These are phyloP conservation scores for Cynanchum wilfordii DNA, from an alignment of 257 asterid species.

Conservation along the genomic window DNA sequence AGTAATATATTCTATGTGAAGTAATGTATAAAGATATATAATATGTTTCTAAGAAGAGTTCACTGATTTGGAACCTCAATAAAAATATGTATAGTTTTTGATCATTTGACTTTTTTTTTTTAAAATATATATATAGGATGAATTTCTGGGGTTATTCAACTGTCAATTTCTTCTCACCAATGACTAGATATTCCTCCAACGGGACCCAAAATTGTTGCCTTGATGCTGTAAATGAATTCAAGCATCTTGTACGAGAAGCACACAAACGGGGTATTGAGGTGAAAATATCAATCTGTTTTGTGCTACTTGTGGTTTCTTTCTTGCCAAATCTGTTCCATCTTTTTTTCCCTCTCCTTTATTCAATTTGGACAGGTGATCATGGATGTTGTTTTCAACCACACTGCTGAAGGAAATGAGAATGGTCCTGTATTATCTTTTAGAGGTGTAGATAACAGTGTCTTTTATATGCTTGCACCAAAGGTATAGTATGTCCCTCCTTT, in stretches of 20 bases:
- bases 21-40: neutral
- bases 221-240: constrained; percentile 82
- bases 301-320: constrained; percentile 9
- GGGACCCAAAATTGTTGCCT: constrained; percentile 53
- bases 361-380: constrained; percentile 66
- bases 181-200: constrained; percentile 82
- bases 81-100: neutral
- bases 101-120: constrained; percentile 14
- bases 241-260: constrained; percentile 87
- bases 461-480: constrained; percentile 96
- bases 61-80: neutral
- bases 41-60: neutral
- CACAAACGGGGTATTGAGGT: constrained; percentile 96
- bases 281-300: constrained; percentile 11
- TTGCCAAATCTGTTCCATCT: constrained; percentile 4
- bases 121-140: constrained; percentile 50
- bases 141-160: constrained; percentile 99
- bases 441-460: constrained; percentile 87
- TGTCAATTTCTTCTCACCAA: constrained; percentile 87
- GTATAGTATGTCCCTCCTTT: constrained; percentile 29
- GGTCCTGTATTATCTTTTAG: constrained; percentile 81
- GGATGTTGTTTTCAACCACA: constrained; percentile 99
- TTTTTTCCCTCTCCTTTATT: constrained; percentile 5
- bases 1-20: neutral
- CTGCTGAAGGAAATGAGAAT: constrained; percentile 96